Base-by-base conservation (phyloP, 441 rosid species). In the Gossypium schwendimanii region DNA sequence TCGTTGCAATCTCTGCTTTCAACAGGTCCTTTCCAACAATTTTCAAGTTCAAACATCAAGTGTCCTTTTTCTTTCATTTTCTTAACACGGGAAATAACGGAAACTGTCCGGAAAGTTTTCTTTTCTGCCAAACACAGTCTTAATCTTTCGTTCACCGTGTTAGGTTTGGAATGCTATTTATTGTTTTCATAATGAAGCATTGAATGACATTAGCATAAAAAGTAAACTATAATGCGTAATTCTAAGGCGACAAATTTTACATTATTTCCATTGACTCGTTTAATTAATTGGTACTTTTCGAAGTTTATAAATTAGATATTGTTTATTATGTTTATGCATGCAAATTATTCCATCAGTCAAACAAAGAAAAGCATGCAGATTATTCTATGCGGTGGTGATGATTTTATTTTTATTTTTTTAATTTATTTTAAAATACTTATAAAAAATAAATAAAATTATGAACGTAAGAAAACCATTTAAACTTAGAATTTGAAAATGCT, bases 1-100 rank as follows among this genome's bases (percentile, higher is more conserved):
- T 91, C 53, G 93, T 93, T 50, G 85, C 90, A 44, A 81, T 91
- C 50, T 84, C 89, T 62, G 91, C 96, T 47, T 83, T 85, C 54
- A 93, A 89, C 86, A 91, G 96, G 98, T 91, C 57, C 73, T 36
- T 2, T 6, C 44, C 9, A 18, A 23, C 9, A 61, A 52, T 3
- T 36, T 36, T 33, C 15, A 28, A 24, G 14, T n/a, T 15, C 26
- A 70, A 54, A 54, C 8, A 21, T 3, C 4, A 21, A 18, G 11
- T 24, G 14, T 47, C 20, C 15, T 10, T 68, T 59, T 2, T 5
- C 3, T 26, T 24, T 4, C 4, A 6, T 61, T 15, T 33, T 31
- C 23, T 62, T 17, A 15, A 15, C 18, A 15, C 66, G 6, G 64
- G 2, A n/a, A 20, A 5, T 11, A 8, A 64, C 31, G 18, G 33